phyloP scores from a whole-genome alignment of 2,329 filamentous ascomycete genomes.

The Arthroderma sp. region DNA sequence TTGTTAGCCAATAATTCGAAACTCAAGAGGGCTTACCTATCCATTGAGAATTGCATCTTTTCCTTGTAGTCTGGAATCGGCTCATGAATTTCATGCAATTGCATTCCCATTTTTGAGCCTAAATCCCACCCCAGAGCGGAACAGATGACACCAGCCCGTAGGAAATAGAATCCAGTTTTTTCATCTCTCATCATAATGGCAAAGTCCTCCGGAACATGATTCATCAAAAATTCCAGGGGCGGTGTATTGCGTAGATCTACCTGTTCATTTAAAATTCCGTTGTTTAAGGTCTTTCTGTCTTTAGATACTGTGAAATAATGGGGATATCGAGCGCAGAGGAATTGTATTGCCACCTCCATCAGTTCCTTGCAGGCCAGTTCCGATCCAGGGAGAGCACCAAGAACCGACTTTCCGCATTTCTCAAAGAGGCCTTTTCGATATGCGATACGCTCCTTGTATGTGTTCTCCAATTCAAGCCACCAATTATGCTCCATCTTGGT shows the following conservation, averaged over 20 bases:
- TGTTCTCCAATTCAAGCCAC: slow-evolving; percentile 78
- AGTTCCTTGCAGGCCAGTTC: slow-evolving; percentile 72
- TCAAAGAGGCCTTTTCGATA: slow-evolving; percentile 54
- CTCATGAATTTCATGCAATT: slow-evolving; percentile 57
- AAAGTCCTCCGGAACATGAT: slow-evolving; percentile 77
- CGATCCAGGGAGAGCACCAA: slow-evolving; percentile 57
- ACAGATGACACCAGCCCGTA: slow-evolving; percentile 66
- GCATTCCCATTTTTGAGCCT: slow-evolving; percentile 56
- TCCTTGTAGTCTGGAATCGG: slow-evolving; percentile 71
- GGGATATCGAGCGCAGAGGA: slow-evolving; percentile 65
- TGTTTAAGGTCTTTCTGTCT: slow-evolving; percentile 48
- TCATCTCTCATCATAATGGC: slow-evolving; percentile 61
- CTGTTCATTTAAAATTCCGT: slow-evolving; percentile 51
- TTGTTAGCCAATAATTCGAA: background rate
- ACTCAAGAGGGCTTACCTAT: slow-evolving; percentile 42
- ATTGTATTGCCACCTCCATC: slow-evolving; percentile 76
- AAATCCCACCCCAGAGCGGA: slow-evolving; percentile 72
- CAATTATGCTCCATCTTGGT: slow-evolving; percentile 68
- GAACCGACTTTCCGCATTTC: slow-evolving; percentile 49
- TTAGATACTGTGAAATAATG: slow-evolving; percentile 52
- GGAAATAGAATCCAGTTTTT: slow-evolving; percentile 55
- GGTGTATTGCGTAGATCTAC: slow-evolving; percentile 48
- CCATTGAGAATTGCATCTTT: slow-evolving; percentile 81
- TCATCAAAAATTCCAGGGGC: slow-evolving; percentile 56
- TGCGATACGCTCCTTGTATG: slow-evolving; percentile 53